These are phyloP conservation scores for Phytophthora pinifolia DNA, from an alignment of 352 stramenopile genomes.

Conservation along the genomic window DNA sequence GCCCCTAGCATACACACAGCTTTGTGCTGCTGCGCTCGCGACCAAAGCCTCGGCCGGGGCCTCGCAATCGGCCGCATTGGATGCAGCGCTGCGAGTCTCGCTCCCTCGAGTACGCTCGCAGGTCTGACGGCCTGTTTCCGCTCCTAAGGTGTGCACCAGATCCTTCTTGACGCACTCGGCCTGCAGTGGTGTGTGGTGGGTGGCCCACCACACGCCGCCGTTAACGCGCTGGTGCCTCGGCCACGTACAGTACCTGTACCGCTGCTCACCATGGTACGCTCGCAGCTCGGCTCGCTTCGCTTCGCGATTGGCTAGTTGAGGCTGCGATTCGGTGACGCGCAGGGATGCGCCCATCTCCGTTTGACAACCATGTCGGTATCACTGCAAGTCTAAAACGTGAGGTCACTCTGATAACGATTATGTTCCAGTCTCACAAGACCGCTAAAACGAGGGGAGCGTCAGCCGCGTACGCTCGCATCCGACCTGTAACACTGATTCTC, in stretches of 20 bases:
- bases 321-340: slow-evolving; percentile 7
- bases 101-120: slow-evolving; percentile 31
- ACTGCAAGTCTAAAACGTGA: slow-evolving; percentile 1
- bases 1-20: too few relatives aligned
- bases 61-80: slow-evolving; percentile 25
- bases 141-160: slow-evolving; percentile 7
- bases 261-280: slow-evolving; percentile 24
- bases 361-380: slow-evolving; percentile 8
- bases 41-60: not conserved
- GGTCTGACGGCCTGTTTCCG: slow-evolving; percentile 15
- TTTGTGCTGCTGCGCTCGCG: too few relatives aligned
- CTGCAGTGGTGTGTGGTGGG: too few relatives aligned
- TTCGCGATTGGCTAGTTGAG: slow-evolving; percentile 11
- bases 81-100: slow-evolving; percentile 8
- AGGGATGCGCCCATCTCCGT: slow-evolving; percentile 10
- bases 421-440: not conserved
- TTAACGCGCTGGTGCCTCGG: slow-evolving; percentile 5
- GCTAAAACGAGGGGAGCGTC: slow-evolving; percentile 22
- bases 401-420: not conserved
- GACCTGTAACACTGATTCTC: slow-evolving; percentile 24
- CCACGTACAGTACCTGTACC: slow-evolving; percentile 9
- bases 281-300: slow-evolving; percentile 11
- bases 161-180: slow-evolving; percentile 4
- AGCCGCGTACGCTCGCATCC: slow-evolving; percentile 28
- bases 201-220: slow-evolving; percentile 5